These are phyloP conservation scores for Fragaria vesca DNA, from an alignment of 306 rosid species.

Conservation along the genomic window DNA sequence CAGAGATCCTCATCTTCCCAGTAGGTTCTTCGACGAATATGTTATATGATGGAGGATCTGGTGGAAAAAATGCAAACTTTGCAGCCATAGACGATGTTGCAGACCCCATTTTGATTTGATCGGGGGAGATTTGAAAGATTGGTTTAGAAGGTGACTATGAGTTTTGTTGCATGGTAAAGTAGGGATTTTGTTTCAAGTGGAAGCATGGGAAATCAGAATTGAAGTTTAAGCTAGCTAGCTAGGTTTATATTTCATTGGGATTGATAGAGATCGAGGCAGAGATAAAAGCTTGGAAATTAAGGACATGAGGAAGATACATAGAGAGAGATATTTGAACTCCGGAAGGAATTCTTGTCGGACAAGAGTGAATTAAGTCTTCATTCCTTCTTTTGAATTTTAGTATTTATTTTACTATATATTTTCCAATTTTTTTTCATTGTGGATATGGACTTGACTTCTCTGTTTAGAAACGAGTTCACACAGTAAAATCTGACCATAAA, in stretches of 20 bases:
- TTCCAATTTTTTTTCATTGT: background rate
- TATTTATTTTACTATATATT: background rate
- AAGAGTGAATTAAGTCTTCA: constrained; percentile 29
- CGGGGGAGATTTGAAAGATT: background rate
- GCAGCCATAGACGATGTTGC: constrained; percentile 76
- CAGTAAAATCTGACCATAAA: background rate
- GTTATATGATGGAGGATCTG: constrained; percentile 53
- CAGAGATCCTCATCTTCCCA: constrained; percentile 50
- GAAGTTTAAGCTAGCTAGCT: background rate
- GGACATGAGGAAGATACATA: constrained; percentile 15
- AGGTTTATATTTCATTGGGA: constrained; percentile 6
- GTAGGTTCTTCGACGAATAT: constrained; percentile 33
- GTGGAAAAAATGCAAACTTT: constrained; percentile 65
- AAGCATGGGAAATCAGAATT: constrained; percentile 20
- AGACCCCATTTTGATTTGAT: constrained; percentile 47
- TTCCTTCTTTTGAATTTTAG: constrained; percentile 2
- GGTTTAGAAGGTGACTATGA: constrained; percentile 1
- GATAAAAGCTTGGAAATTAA: background rate
- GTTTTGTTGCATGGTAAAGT: constrained; percentile 27
- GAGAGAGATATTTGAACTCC: background rate
- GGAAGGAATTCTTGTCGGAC: constrained; percentile 40
- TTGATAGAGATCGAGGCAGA: background rate
- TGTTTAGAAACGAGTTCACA: background rate
- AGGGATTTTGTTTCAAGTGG: constrained; percentile 15
- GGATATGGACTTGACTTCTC: background rate